Base-by-base conservation (phyloP, 2,329 filamentous ascomycete genomes). In the Ilyonectria destructans region DNA sequence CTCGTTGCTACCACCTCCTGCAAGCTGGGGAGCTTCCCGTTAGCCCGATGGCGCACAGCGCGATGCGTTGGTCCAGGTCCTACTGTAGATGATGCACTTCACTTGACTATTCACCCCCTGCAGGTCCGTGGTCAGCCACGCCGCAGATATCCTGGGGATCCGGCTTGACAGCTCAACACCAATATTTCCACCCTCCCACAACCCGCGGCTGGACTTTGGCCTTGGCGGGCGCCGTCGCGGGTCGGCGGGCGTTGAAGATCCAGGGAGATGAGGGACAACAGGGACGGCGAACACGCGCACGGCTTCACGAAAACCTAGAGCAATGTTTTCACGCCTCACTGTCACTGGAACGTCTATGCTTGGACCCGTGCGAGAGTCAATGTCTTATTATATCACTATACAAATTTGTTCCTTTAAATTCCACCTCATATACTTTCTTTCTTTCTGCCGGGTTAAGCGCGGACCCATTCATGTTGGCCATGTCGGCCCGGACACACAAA, bases 401-500 rank as follows among this genome's bases (percentile, higher is more conserved):
- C 62, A 65, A 65, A 48, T 65, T 65, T 65, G 29, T 48, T 60
- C 54, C 35, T 29, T 46, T 59, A n/a, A 35, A 7, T 33, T 54
- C 56, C 62, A 21, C 26, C 46, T 8, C 48, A 45, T 49, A 65
- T 31, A 56, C 31, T 31, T 23, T 33, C 23, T 31, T 23, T 33
- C 23, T 21, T 56, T 52, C 55, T 26, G 4, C 35, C n/a, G 43
- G 29, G 23, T 13, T 17, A 21, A 52, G 4, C 31, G 45, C 31
- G 40, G 58, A 29, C 52, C 31, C 23, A 12, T 26, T 17, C 15
- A 37, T 48, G 40, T 56, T 56, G 43, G 12, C 60, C 60, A 26
- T 52, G 21, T 26, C 26, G 6, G 26, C 6, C 26, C 26, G 31
- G 26, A 26, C 51, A 48, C 48, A 35, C 54, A 60, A 55, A 40